A percentile compares a stretch with the other conserved stretches of the same genome.
Evolutionary conservation across 306 rosid genomes (phyloP).

Genomic region (Hippophae gyantsensis): DNA sequence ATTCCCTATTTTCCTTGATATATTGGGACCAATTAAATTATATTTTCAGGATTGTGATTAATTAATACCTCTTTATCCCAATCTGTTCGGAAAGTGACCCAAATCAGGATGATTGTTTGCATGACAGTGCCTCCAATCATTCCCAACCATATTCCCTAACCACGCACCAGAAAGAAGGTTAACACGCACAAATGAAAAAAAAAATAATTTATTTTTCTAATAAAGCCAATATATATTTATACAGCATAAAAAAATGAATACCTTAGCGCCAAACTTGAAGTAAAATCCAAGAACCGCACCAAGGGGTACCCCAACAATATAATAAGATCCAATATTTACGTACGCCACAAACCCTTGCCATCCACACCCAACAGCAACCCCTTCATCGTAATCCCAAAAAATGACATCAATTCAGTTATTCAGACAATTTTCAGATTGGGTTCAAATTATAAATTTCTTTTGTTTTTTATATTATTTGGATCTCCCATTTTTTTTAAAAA

Average conservation of each 20-base stretch:
- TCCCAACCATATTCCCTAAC: slow-evolving; percentile 72
- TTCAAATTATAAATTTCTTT: too few relatives aligned
- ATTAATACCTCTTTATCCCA: slow-evolving; percentile 58
- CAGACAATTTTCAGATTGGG: too few relatives aligned
- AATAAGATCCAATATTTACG: slow-evolving; percentile 62
- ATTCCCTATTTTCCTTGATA: background rate
- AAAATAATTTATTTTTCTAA: too few relatives aligned
- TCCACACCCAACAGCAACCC: slow-evolving; percentile 93
- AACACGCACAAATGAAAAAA: too few relatives aligned
- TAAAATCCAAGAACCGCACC: slow-evolving; percentile 55
- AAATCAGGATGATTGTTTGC: slow-evolving; percentile 50
- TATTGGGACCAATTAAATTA: background rate
- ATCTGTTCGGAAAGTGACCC: slow-evolving; percentile 53
- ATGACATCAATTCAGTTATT: too few relatives aligned
- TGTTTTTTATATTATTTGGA: too few relatives aligned
- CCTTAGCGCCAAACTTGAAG: slow-evolving; percentile 63
- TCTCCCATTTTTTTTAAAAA: background rate
- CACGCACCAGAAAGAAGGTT: too few relatives aligned
- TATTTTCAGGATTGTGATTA: background rate
- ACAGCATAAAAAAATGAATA: slow-evolving; percentile 3
- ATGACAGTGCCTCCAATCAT: slow-evolving; percentile 55
- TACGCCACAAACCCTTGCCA: slow-evolving; percentile 88
- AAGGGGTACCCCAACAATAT: slow-evolving; percentile 45
- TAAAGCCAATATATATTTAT: background rate
- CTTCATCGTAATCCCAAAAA: slow-evolving; percentile 22